These are phyloP conservation scores for Gonium pectorale DNA, from an alignment of 139 green algal species.

Conservation along the genomic window DNA sequence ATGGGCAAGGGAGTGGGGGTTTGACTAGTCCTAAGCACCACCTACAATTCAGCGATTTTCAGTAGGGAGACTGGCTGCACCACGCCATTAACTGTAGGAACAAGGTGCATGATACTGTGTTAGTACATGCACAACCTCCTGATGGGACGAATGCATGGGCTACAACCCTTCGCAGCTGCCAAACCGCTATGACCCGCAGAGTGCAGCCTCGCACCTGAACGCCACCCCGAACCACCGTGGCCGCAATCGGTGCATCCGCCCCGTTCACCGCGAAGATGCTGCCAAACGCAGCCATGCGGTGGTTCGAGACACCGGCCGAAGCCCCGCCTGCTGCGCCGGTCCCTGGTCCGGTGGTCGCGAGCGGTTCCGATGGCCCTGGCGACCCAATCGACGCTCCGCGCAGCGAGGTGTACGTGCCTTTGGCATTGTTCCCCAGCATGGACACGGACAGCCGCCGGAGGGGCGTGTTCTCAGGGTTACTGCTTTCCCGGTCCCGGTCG, in stretches of 20 bases:
- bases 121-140: too few species aligned
- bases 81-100: too few species aligned
- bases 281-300: neutral
- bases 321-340: neutral
- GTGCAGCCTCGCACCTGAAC: neutral
- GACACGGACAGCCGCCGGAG: constrained; percentile 13
- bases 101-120: too few species aligned
- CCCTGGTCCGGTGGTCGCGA: neutral
- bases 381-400: neutral
- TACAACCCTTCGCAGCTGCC: too few species aligned
- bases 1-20: neutral
- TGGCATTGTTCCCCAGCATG: neutral
- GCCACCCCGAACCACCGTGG: neutral
- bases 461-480: constrained; percentile 34
- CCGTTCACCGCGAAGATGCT: neutral
- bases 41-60: too few species aligned
- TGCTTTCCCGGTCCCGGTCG: neutral
- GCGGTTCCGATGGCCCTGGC: neutral
- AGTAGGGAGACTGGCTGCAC: too few species aligned
- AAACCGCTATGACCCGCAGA: too few species aligned
- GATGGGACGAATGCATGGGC: too few species aligned
- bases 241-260: neutral
- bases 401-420: constrained; percentile 20
- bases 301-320: too few species aligned
- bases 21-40: too few species aligned